Percentiles rank a stretch among this genome's conserved stretches.
phyloP scores from a whole-genome alignment of 371 early-diverging fungal species.

The Catenaria anguillulae region DNA sequence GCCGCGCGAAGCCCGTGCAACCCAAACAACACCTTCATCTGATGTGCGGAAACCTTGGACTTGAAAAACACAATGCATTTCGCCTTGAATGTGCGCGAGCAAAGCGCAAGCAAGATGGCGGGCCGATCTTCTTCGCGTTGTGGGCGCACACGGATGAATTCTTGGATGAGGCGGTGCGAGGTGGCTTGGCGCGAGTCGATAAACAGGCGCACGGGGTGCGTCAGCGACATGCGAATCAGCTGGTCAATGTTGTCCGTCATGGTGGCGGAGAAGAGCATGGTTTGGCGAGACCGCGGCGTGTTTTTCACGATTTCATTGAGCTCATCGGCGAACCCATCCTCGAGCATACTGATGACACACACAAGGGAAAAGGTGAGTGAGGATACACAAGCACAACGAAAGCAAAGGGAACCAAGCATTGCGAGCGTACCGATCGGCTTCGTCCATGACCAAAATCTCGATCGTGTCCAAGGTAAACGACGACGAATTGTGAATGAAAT shows the following conservation, averaged over 20 bases:
- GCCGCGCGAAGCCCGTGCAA: slow-evolving; percentile 77
- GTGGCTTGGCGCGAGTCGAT: slow-evolving; percentile 66
- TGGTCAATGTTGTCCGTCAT: slow-evolving; percentile 99
- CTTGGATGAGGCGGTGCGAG: slow-evolving; percentile 67
- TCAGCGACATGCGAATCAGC: slow-evolving; percentile 79
- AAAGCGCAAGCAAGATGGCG: slow-evolving; percentile 69
- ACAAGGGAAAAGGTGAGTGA: slow-evolving; percentile 24
- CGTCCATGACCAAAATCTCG: slow-evolving; percentile 98
- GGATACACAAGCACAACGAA: not conserved
- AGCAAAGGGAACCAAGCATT: slow-evolving; percentile 1
- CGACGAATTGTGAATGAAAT: slow-evolving; percentile 86
- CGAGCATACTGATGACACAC: slow-evolving; percentile 93
- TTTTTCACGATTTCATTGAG: slow-evolving; percentile 84
- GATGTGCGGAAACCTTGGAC: slow-evolving; percentile 83
- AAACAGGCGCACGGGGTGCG: slow-evolving; percentile 78
- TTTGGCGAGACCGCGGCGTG: slow-evolving; percentile 84
- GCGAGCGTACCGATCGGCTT: slow-evolving; percentile 75
- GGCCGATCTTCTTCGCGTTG: slow-evolving; percentile 70
- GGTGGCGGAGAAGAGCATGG: slow-evolving; percentile 99
- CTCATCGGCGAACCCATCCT: slow-evolving; percentile 97
- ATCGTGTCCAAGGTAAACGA: slow-evolving; percentile 74
- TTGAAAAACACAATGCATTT: slow-evolving; percentile 83
- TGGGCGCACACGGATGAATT: slow-evolving; percentile 87
- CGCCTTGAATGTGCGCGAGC: slow-evolving; percentile 59
- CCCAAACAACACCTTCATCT: slow-evolving; percentile 91